Evolutionary conservation across 2,329 filamentous ascomycete species (phyloP).

Genomic region (Chaetomiaceae sp.): DNA sequence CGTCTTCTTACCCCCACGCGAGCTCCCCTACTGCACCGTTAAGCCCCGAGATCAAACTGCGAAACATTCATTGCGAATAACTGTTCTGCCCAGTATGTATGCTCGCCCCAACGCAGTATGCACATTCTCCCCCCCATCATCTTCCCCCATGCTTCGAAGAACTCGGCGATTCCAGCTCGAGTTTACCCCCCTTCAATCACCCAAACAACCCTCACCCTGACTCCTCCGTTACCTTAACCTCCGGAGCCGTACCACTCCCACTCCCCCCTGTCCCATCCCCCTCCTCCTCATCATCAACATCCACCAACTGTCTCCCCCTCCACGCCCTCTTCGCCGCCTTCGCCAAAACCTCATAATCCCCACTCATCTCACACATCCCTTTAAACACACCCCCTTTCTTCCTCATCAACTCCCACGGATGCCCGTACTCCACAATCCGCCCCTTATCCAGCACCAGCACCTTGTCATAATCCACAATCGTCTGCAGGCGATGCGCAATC

Average conservation of each 20-base stretch:
- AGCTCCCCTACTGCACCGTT: background rate
- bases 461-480: conserved; percentile 97
- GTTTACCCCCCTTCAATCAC: background rate
- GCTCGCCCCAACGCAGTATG: background rate
- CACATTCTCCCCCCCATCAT: background rate
- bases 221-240: too few relatives aligned
- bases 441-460: conserved; percentile 92
- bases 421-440: conserved; percentile 80
- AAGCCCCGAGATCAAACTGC: background rate
- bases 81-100: background rate
- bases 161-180: background rate
- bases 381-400: conserved; percentile 54
- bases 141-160: background rate
- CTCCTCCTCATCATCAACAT: conserved; percentile 34
- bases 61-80: background rate
- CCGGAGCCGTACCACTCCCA: too few relatives aligned
- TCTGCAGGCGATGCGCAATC: conserved; percentile 91
- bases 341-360: conserved; percentile 48
- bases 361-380: conserved; percentile 62
- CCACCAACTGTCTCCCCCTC: conserved; percentile 37
- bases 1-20: too few relatives aligned
- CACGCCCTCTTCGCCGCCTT: conserved; percentile 54
- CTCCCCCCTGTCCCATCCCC: background rate
- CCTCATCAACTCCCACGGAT: conserved; percentile 76
- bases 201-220: background rate